Percentiles rank a stretch among this genome's conserved stretches.
These are phyloP conservation scores for Lithospermum erythrorhizon DNA, from an alignment of 257 asterid species.

Conservation along the genomic window DNA sequence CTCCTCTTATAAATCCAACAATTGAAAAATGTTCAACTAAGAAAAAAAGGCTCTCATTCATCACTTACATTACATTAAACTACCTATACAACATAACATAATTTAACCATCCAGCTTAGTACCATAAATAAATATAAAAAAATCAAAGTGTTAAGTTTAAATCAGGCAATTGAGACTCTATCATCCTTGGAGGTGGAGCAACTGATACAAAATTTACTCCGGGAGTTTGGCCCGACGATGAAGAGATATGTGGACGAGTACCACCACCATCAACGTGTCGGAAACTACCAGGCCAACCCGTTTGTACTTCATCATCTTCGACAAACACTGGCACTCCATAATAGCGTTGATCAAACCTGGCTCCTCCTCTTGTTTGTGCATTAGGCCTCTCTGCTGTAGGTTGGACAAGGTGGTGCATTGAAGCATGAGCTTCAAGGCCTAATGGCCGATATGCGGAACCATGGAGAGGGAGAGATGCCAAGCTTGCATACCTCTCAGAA, in stretches of 20 bases:
- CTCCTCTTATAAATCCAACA: too few species aligned
- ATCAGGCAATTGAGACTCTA: slow-evolving; percentile 54
- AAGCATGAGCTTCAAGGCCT: slow-evolving; percentile 72
- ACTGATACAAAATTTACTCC: slow-evolving; percentile 29
- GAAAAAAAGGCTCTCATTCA: too few species aligned
- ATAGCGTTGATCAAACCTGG: slow-evolving; percentile 57
- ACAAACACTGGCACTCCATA: slow-evolving; percentile 45
- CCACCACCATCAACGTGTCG: slow-evolving; percentile 46
- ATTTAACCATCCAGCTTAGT: too few species aligned
- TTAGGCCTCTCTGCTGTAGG: slow-evolving; percentile 22
- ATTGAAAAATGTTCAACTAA: too few species aligned
- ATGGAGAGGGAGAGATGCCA: slow-evolving; percentile 77
- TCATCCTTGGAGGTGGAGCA: slow-evolving; percentile 30
- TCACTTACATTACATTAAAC: too few species aligned
- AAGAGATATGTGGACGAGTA: slow-evolving; percentile 11
- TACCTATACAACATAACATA: too few species aligned
- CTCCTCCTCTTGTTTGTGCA: slow-evolving; percentile 36
- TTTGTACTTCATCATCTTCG: slow-evolving; percentile 49
- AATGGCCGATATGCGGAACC: slow-evolving; percentile 60
- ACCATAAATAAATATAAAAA: slow-evolving; percentile 7
- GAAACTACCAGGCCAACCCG: slow-evolving; percentile 92
- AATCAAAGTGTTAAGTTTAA: slow-evolving; percentile 61
- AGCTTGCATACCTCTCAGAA: slow-evolving; percentile 64
- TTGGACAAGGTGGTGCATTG: slow-evolving; percentile 38
- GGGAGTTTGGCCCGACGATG: slow-evolving; percentile 30